Evolutionary conservation across 805 yeast genomes (phyloP).

Genomic region (Jamesozyma gamospora): DNA sequence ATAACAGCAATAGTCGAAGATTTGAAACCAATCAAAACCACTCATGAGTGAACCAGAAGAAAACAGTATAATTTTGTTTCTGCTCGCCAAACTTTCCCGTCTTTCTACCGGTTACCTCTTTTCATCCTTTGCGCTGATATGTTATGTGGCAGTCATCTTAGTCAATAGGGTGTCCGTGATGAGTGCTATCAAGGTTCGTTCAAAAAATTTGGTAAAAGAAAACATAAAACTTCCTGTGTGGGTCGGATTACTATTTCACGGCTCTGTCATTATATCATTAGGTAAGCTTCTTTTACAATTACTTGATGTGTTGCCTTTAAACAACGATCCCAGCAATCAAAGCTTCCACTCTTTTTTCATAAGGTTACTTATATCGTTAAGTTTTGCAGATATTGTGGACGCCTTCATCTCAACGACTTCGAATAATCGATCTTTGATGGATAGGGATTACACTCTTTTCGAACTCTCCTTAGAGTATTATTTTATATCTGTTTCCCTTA

Average conservation of each 20-base stretch:
- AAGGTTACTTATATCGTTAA: slow-evolving; percentile 8
- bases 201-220: slow-evolving; percentile 19
- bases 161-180: slow-evolving; percentile 50
- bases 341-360: slow-evolving; percentile 2
- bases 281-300: background rate
- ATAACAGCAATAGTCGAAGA: no score
- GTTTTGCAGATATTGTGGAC: slow-evolving; percentile 38
- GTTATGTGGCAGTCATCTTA: slow-evolving; percentile 49
- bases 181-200: slow-evolving; percentile 37
- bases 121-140: slow-evolving; percentile 41
- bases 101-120: slow-evolving; percentile 32
- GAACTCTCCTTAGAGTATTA: slow-evolving; percentile 23
- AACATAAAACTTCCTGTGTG: slow-evolving; percentile 14
- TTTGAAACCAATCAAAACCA: no score
- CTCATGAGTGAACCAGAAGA: no score
- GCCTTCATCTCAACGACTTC: slow-evolving; percentile 45
- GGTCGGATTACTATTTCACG: slow-evolving; percentile 29
- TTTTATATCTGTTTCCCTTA: background rate
- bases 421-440: slow-evolving; percentile 27
- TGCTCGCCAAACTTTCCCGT: no score
- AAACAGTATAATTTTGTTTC: no score
- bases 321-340: background rate
- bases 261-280: background rate
- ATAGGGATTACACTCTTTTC: slow-evolving; percentile 22
- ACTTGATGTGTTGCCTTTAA: background rate